A percentile compares a stretch with the other conserved stretches of the same genome.
phyloP scores from a whole-genome alignment of 257 asterid genomes.

The Coffea eugenioides region DNA sequence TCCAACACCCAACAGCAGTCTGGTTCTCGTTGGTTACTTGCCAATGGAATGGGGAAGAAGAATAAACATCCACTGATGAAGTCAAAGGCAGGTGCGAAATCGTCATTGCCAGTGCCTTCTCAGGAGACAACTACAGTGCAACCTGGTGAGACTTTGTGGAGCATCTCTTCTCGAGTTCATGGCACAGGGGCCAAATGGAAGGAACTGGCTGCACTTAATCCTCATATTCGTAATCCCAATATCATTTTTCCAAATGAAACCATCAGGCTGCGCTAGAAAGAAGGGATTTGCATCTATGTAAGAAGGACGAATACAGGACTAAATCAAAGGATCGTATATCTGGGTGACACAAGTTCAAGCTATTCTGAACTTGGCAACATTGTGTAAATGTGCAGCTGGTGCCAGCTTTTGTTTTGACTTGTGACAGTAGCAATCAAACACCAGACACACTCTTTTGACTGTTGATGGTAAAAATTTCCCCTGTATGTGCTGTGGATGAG shows the following conservation, averaged over 20 bases:
- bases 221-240: slow-evolving; percentile 65
- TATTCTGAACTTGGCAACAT: background rate
- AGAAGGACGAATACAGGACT: background rate
- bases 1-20: slow-evolving; percentile 70
- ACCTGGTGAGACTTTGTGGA: slow-evolving; percentile 77
- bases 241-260: slow-evolving; percentile 46
- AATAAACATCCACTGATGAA: slow-evolving; percentile 77
- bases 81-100: slow-evolving; percentile 46
- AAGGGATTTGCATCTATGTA: background rate
- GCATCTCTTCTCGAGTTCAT: slow-evolving; percentile 61
- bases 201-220: slow-evolving; percentile 49
- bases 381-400: background rate
- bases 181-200: slow-evolving; percentile 59
- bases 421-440: background rate
- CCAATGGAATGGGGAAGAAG: slow-evolving; percentile 99
- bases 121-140: slow-evolving; percentile 37
- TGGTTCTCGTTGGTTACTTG: slow-evolving; percentile 96
- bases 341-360: background rate
- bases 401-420: slow-evolving; percentile 8
- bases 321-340: background rate
- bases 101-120: slow-evolving; percentile 39
- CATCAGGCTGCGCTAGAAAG: slow-evolving; percentile 36
- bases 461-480: background rate
- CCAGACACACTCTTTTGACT: background rate
- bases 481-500: background rate